Evolutionary conservation across 257 asterid species (phyloP).

Genomic region (Thymus mandschuricus): DNA sequence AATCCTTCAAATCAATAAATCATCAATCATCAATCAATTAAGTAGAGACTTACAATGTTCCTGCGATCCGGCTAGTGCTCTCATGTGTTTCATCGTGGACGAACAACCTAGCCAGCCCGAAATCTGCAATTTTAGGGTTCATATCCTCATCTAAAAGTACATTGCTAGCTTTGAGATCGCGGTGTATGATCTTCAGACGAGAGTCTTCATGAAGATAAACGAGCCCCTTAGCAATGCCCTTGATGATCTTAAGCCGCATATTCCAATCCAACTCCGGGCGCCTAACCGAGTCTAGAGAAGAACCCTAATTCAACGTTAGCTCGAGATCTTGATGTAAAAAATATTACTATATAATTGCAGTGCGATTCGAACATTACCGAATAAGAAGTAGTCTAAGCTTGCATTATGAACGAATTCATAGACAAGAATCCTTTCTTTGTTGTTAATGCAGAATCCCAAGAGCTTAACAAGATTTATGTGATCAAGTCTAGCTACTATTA

Average conservation of each 20-base stretch:
- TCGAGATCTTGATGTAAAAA: not conserved
- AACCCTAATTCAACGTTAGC: not conserved
- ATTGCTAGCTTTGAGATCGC: not conserved
- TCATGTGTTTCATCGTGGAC: not conserved
- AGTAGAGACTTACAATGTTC: not conserved
- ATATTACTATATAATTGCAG: no score
- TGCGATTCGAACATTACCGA: not conserved
- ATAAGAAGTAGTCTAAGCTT: conserved; percentile 1
- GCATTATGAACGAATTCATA: conserved; percentile 4
- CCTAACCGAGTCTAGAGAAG: not conserved
- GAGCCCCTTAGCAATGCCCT: not conserved
- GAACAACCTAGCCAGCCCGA: not conserved
- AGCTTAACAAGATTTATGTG: not conserved
- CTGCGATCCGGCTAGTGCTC: not conserved
- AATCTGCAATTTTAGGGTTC: not conserved
- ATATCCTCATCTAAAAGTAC: not conserved
- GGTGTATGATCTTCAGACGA: not conserved
- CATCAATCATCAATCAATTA: not conserved
- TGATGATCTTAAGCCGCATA: not conserved
- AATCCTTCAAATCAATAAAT: no score
- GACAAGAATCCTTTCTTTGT: not conserved
- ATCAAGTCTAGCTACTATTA: not conserved
- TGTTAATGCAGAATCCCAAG: not conserved
- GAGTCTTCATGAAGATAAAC: conserved; percentile 9
- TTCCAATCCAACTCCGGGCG: not conserved